Evolutionary conservation across 2,329 filamentous ascomycete species (phyloP), one percentile per base, ranked within the genome.

Genomic region (Clonostachys chloroleuca): DNA sequence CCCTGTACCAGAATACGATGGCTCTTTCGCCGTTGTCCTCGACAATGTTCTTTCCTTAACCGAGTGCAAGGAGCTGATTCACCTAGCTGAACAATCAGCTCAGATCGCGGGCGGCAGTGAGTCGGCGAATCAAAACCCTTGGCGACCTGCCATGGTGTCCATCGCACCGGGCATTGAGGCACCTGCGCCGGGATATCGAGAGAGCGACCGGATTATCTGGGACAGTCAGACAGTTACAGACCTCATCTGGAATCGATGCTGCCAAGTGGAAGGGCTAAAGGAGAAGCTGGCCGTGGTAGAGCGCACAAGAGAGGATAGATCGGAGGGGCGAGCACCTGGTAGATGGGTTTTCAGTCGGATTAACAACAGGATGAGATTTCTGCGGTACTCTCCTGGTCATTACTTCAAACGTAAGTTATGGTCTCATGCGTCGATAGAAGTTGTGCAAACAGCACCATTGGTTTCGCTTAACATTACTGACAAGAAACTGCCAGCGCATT

Each of bases 161-260:
- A 62, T 81, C 20, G 86, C 86, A 5, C 63, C 63, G 5, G 86
- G 86, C 4, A 68, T 61, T 48, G 83, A 92, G 64, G 64, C 72
- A 4, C 62, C 83, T 40, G 66, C 74, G 5, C 69, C 76, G 2
- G 74, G 81, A 10, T 80, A 80, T 43, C 76, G 89, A 14, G 84
- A 87, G 51, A 85, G 85, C 56, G 85, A 85, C n/a, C 77, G 89
- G 4, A 88, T 92, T 52, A 85, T 94, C 54, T 88, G 83, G 78
- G 87, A 94, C 58, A 67, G 77, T 12, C 69, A 74, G 43, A 76
- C 78, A 2, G 54, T 92, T 2, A 83, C 81, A 0, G 73, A 78
- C 20, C 77, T 80, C 18, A 56, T 94, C 0, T 85, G 86, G 76
- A 70, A 67, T 37, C 75, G 89, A 9, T 77, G 85, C 61, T 43